Conservation (phyloP, 2,329 filamentous ascomycete genomes). For the Claviceps africana region DNA sequence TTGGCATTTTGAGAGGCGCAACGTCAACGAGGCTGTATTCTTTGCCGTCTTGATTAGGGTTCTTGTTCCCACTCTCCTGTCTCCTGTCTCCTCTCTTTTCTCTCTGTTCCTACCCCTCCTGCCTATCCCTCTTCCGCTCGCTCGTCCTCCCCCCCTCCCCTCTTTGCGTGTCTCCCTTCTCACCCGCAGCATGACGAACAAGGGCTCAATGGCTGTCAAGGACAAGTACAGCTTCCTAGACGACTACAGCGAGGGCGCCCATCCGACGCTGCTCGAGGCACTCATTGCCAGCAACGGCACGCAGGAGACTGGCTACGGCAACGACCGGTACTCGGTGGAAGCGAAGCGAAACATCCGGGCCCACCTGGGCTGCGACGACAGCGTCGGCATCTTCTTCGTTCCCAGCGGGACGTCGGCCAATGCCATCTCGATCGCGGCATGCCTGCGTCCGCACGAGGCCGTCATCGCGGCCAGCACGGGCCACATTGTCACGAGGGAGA, state of each 20-base stretch:
- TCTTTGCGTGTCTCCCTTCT: too few relatives aligned
- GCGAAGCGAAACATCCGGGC: constrained; percentile 27
- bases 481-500: constrained; percentile 35
- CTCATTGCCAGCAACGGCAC: constrained; percentile 28
- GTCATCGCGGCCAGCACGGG: constrained; percentile 35
- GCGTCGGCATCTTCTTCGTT: constrained; percentile 35
- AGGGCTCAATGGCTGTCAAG: constrained; percentile 1
- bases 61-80: too few relatives aligned
- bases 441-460: constrained; percentile 34
- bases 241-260: constrained; percentile 38
- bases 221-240: constrained; percentile 32
- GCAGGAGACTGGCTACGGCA: constrained; percentile 33
- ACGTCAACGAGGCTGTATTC: too few relatives aligned
- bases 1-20: too few relatives aligned
- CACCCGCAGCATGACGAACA: constrained; percentile 7
- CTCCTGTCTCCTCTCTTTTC: too few relatives aligned
- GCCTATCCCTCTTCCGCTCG: too few relatives aligned
- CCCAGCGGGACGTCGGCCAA: constrained; percentile 38
- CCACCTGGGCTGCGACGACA: constrained; percentile 23
- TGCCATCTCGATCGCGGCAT: constrained; percentile 36
- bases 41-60: too few relatives aligned
- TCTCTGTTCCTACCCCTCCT: too few relatives aligned
- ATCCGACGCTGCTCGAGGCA: constrained; percentile 33
- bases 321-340: constrained; percentile 27
- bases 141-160: background rate